Conservation (phyloP, 805 yeast genomes). For the Saccharomyces paradoxus region DNA sequence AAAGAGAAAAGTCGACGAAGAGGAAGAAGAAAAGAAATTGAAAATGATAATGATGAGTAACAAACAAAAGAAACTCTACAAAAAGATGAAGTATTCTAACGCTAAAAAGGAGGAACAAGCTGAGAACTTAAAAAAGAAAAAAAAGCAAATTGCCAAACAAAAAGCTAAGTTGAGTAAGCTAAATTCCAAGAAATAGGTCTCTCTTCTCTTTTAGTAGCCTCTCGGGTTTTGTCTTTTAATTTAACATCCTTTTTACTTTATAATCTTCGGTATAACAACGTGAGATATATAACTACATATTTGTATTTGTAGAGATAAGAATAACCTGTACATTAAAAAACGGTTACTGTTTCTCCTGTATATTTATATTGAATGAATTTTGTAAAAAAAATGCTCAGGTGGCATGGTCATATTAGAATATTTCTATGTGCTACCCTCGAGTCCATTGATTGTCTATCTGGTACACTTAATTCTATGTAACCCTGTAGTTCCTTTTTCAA, state of each 20-base stretch:
- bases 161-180: constrained; percentile 38
- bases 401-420: constrained; percentile 5
- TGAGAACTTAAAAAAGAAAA: constrained; percentile 60
- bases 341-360: constrained; percentile 1
- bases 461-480: constrained; percentile 58
- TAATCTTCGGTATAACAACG: neutral
- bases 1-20: constrained; percentile 35
- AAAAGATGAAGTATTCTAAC: constrained; percentile 88
- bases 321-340: neutral
- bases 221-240: neutral
- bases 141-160: constrained; percentile 59
- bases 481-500: constrained; percentile 63
- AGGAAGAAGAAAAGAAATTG: constrained; percentile 76
- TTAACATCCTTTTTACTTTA: neutral
- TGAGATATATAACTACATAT: neutral
- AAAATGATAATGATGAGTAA: constrained; percentile 96
- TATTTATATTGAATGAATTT: neutral
- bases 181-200: constrained; percentile 15
- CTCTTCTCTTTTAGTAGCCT: neutral
- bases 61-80: constrained; percentile 88
- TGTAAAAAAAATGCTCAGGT: neutral
- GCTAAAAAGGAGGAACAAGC: constrained; percentile 73
- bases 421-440: constrained; percentile 42
- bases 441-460: constrained; percentile 77
- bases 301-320: neutral